Evolutionary conservation across 2,329 filamentous ascomycete species (phyloP).

Genomic region (Huntiella savannae): DNA sequence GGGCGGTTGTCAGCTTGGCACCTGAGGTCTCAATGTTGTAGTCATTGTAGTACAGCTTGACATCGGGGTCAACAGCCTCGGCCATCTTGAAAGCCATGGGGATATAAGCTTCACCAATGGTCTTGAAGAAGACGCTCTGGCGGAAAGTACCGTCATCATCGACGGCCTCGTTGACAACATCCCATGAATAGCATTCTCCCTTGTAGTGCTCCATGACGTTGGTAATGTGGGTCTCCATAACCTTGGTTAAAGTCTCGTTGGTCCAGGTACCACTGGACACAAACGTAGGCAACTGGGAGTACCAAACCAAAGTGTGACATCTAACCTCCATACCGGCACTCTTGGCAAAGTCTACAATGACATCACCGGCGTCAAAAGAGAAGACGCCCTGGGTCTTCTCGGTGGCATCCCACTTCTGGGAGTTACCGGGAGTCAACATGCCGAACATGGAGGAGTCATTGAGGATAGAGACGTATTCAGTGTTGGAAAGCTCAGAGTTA

Average conservation of each 20-base stretch:
- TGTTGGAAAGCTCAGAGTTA: conserved; percentile 24
- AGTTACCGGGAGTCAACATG: conserved; percentile 41
- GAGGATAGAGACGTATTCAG: conserved; percentile 30
- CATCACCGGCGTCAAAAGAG: conserved; percentile 40
- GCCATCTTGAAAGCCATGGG: conserved; percentile 37
- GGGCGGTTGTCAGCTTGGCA: conserved; percentile 26
- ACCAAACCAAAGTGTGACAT: conserved; percentile 36
- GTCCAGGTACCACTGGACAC: conserved; percentile 28
- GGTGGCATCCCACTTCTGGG: conserved; percentile 40
- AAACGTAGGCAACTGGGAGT: conserved; percentile 25
- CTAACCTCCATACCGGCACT: conserved; percentile 28
- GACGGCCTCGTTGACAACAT: conserved; percentile 46
- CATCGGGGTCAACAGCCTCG: conserved; percentile 30
- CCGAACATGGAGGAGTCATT: conserved; percentile 37
- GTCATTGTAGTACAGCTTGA: conserved; percentile 38
- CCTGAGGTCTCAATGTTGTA: conserved; percentile 40
- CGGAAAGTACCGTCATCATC: conserved; percentile 37
- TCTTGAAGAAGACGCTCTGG: conserved; percentile 32
- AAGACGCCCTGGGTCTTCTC: conserved; percentile 40
- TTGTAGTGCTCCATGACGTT: conserved; percentile 38
- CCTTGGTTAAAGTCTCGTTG: conserved; percentile 33
- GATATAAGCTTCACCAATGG: conserved; percentile 37
- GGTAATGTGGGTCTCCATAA: conserved; percentile 36
- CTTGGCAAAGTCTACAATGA: conserved; percentile 24
- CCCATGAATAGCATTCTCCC: conserved; percentile 43